Conservation (phyloP, 805 yeast species). For the Yarrowia sp. region DNA sequence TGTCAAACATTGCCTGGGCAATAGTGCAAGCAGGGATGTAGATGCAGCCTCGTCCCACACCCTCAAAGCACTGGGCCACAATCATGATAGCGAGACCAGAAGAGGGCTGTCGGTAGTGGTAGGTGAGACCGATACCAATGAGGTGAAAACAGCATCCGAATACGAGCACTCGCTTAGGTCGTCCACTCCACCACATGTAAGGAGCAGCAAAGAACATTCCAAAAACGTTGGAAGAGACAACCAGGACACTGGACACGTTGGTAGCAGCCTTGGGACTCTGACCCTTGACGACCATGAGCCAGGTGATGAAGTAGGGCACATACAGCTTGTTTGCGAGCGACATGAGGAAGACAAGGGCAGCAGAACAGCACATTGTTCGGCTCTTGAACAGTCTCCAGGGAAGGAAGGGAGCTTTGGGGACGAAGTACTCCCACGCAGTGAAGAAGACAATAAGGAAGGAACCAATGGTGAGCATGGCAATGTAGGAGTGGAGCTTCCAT, state of each 20-base stretch:
- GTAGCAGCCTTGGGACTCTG: constrained; percentile 29
- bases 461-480: constrained; percentile 25
- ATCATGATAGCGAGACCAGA: constrained; percentile 15
- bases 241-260: constrained; percentile 8
- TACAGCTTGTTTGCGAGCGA: constrained; percentile 32
- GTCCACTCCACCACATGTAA: constrained; percentile 29
- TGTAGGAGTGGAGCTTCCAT: constrained; percentile 12
- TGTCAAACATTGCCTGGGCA: constrained; percentile 32
- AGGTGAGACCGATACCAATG: constrained; percentile 22
- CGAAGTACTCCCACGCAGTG: constrained; percentile 13
- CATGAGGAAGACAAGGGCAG: constrained; percentile 11
- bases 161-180: constrained; percentile 9
- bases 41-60: constrained; percentile 27
- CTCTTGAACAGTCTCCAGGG: constrained; percentile 31
- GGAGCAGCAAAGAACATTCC: constrained; percentile 21
- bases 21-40: constrained; percentile 25
- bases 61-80: constrained; percentile 28
- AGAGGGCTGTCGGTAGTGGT: constrained; percentile 21
- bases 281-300: constrained; percentile 27
- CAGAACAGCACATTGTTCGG: constrained; percentile 25
- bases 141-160: constrained; percentile 26
- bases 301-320: constrained; percentile 24
- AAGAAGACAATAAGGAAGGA: constrained; percentile 16
- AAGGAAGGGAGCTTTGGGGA: background rate
- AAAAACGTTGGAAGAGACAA: constrained; percentile 22